These are phyloP conservation scores for Coffea canephora DNA, from an alignment of 257 asterid genomes.

Conservation along the genomic window DNA sequence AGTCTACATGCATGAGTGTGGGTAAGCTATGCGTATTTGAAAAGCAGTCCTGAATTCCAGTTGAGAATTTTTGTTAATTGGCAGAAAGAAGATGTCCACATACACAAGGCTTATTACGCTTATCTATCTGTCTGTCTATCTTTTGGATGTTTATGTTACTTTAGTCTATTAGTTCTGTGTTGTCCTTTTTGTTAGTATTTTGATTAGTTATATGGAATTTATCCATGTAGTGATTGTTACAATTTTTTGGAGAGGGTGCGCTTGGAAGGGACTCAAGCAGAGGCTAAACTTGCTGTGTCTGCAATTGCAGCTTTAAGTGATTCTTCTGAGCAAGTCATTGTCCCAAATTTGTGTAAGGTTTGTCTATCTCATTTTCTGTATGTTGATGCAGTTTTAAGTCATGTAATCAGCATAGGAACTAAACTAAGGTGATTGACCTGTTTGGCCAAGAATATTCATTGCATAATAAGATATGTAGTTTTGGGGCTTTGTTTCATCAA, in stretches of 20 bases:
- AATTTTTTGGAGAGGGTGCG: slow-evolving; percentile 70
- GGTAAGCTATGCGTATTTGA: too few relatives aligned
- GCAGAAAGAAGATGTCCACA: not conserved
- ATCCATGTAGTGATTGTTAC: slow-evolving; percentile 55
- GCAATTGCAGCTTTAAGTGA: slow-evolving; percentile 63
- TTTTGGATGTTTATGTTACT: not conserved
- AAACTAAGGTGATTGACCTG: too few relatives aligned
- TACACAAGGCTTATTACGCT: not conserved
- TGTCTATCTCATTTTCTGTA: slow-evolving; percentile 10
- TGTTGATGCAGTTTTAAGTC: not conserved
- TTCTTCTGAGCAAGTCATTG: slow-evolving; percentile 44
- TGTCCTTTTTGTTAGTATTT: slow-evolving; percentile 3
- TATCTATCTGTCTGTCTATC: not conserved
- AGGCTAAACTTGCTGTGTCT: slow-evolving; percentile 76
- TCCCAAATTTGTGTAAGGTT: slow-evolving; percentile 72
- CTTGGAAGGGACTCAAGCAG: slow-evolving; percentile 66
- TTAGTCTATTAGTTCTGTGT: not conserved
- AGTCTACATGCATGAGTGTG: too few relatives aligned
- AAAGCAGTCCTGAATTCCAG: not conserved
- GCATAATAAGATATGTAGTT: not conserved
- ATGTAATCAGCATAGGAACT: not conserved
- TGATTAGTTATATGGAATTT: not conserved
- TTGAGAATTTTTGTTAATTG: not conserved
- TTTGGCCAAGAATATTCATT: not conserved
- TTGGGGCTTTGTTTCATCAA: not conserved